Conservation (phyloP, 495 filamentous ascomycete genomes). For the Xanthoparmelia taractica region DNA sequence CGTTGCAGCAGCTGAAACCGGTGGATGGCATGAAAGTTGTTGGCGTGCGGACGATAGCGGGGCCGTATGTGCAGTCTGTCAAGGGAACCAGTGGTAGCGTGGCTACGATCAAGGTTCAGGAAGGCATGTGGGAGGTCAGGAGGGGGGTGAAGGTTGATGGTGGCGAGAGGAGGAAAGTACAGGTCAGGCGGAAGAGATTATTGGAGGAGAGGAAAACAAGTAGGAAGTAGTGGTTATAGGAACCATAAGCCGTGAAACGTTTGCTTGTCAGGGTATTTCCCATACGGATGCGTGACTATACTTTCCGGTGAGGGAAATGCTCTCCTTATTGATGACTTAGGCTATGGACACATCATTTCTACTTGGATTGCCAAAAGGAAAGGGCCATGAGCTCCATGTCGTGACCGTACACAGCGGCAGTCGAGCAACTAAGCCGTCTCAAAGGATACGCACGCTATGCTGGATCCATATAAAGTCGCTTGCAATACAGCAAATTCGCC, state of each 20-base stretch:
- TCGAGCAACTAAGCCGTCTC: not conserved
- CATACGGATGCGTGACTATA: not conserved
- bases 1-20: constrained; percentile 36
- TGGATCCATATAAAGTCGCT: constrained; percentile 1
- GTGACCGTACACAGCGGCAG: not conserved
- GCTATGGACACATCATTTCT: not conserved
- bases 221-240: constrained; percentile 7
- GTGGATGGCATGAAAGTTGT: constrained; percentile 58
- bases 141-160: constrained; percentile 90
- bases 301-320: not conserved
- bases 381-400: not conserved
- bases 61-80: constrained; percentile 58
- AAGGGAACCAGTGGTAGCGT: constrained; percentile 54
- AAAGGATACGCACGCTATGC: constrained; percentile 1
- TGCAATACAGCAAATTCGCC: not conserved
- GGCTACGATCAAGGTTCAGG: constrained; percentile 58
- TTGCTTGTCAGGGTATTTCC: not conserved
- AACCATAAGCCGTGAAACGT: not conserved
- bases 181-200: constrained; percentile 66
- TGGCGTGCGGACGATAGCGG: constrained; percentile 56
- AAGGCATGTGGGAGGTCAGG: constrained; percentile 82
- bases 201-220: constrained; percentile 39
- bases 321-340: not conserved
- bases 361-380: not conserved
- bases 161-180: constrained; percentile 80